A percentile compares a stretch with the other conserved stretches of the same genome.
These are phyloP conservation scores for Iris macrosiphon DNA, from an alignment of 106 monocot genomes.

Conservation along the genomic window DNA sequence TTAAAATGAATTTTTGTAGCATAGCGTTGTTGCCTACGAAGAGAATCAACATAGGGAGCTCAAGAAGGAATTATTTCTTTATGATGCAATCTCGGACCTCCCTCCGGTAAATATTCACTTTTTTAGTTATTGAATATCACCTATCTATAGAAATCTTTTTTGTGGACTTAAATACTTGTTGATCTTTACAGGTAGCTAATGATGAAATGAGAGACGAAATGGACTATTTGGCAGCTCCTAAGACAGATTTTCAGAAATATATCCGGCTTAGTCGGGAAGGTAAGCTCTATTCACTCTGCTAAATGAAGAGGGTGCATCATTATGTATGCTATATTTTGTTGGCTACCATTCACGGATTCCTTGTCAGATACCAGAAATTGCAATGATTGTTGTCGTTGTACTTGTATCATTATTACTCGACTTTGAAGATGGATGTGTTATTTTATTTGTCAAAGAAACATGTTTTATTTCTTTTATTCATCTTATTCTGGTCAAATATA, in stretches of 20 bases:
- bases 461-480: too few species aligned
- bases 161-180: background rate
- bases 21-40: slow-evolving; percentile 54
- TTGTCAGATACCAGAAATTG: too few species aligned
- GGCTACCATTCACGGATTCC: too few species aligned
- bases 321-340: too few species aligned
- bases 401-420: too few species aligned
- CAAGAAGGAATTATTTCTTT: slow-evolving; percentile 36
- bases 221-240: background rate
- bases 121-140: background rate
- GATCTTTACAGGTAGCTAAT: slow-evolving; percentile 5
- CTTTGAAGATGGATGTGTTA: too few species aligned
- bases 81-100: slow-evolving; percentile 62
- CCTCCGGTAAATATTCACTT: slow-evolving; percentile 13
- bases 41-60: slow-evolving; percentile 29
- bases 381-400: too few species aligned
- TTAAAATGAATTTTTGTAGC: slow-evolving; percentile 13
- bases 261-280: slow-evolving; percentile 10
- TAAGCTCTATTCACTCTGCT: too few species aligned
- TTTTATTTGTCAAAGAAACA: too few species aligned
- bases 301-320: too few species aligned
- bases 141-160: background rate
- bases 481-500: too few species aligned
- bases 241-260: slow-evolving; percentile 2
- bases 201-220: slow-evolving; percentile 11